Base-by-base conservation (phyloP, 768 basidiomycete genomes). In the Tulasnella sp. region DNA sequence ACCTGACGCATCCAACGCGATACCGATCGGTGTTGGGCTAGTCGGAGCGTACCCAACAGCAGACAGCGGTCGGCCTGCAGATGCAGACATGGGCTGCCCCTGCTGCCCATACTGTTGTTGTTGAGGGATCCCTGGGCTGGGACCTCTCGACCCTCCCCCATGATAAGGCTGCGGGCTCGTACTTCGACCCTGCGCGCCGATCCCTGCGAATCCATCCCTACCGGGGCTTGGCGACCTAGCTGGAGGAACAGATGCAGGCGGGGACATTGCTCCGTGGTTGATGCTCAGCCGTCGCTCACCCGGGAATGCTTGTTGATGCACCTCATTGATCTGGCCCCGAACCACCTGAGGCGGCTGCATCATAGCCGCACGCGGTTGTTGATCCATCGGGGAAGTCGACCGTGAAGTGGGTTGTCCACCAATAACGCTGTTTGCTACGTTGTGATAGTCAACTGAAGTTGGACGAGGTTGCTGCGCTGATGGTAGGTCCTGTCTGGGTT, bases 241-340 rank as follows among this genome's bases (percentile, higher is more conserved):
- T 5, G 51, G 51, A 26, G 78, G 70, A 15, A 38, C 34, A 15
- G 34, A 38, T 51, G 17, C 42, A 49, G 74, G 26, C 58, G 75
- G 76, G 17, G 73, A 75, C 17, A 70, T 52, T 69, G 68, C 53
- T 64, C 62, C 56, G 70, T 64, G 60, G 64, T 68, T 32, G 56
- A 72, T 65, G 3, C 73, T 73, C 19, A 53, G 58, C 42, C 62
- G 58, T 8, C 70, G 60, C 69, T 96, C 94, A 3, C 91, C 93
- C 5, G 93, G 94, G 68, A 97, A 79, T 1, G 85, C 80, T 66
- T 92, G 90, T 26, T 84, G 80, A 67, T 97, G 97, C 64, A 82
- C 78, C 0, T 76, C 75, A 15, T 91, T 71, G 7, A 90, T 81
- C 0, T 80, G 75, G n/a, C 82, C 77, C 13, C 72, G 29, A 55